phyloP scores from a whole-genome alignment of 176 grass and related monocot species.

The Dactylis glomerata region DNA sequence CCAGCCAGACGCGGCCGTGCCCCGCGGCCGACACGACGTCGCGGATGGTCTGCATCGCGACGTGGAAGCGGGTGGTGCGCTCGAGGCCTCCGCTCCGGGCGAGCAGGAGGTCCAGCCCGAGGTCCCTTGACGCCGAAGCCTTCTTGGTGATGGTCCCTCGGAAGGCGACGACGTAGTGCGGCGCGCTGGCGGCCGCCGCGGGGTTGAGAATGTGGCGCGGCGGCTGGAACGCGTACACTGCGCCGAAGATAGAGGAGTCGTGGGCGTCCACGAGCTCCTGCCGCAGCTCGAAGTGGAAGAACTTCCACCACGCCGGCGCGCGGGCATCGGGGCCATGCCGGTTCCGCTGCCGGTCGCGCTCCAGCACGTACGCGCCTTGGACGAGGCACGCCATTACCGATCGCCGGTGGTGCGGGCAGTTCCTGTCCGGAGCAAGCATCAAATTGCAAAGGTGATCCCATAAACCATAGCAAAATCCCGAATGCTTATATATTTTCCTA shows the following conservation, averaged over 20 bases:
- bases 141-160: constrained; percentile 61
- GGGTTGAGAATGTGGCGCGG: constrained; percentile 14
- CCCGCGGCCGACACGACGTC: constrained; percentile 1
- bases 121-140: constrained; percentile 32
- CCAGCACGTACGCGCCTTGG: constrained; percentile 57
- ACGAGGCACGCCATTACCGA: constrained; percentile 53
- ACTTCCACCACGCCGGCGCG: constrained; percentile 55
- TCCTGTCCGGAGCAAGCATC: constrained; percentile 40
- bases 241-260: constrained; percentile 64
- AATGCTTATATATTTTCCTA: too few relatives aligned
- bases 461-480: too few relatives aligned
- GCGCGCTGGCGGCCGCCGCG: constrained; percentile 17
- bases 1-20: constrained; percentile 47
- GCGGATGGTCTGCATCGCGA: constrained; percentile 34
- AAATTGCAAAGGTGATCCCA: background rate
- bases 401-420: constrained; percentile 48
- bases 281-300: constrained; percentile 51
- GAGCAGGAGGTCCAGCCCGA: constrained; percentile 45
- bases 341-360: constrained; percentile 47
- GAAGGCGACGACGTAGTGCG: constrained; percentile 59
- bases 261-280: constrained; percentile 47
- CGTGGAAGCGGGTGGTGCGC: constrained; percentile 32
- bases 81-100: constrained; percentile 52
- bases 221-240: constrained; percentile 46
- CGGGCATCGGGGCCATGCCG: constrained; percentile 31